Evolutionary conservation across 495 filamentous ascomycete species (phyloP).

Genomic region (Jackrogersella multiformis): DNA sequence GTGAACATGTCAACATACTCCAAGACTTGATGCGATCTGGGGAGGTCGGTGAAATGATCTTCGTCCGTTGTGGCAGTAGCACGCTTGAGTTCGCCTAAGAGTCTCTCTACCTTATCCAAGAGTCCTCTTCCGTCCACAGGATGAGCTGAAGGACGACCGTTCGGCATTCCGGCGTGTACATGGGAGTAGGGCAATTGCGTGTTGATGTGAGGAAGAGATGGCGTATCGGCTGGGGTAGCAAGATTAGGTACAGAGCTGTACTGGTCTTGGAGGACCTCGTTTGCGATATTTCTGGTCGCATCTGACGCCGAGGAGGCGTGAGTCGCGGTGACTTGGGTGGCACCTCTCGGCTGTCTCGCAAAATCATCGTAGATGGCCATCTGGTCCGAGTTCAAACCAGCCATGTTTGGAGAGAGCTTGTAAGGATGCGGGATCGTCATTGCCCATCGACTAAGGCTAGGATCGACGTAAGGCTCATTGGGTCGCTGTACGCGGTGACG

Average conservation of each 20-base stretch:
- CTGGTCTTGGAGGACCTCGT: conserved; percentile 84
- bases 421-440: conserved; percentile 90
- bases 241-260: conserved; percentile 80
- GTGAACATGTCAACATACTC: conserved; percentile 68
- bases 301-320: conserved; percentile 61
- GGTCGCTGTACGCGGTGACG: conserved; percentile 74
- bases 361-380: conserved; percentile 97
- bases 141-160: conserved; percentile 63
- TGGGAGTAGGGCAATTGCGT: conserved; percentile 71
- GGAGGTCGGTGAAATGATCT: conserved; percentile 74
- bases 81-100: conserved; percentile 75
- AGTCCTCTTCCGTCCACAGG: conserved; percentile 71
- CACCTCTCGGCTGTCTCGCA: conserved; percentile 76
- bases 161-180: conserved; percentile 56
- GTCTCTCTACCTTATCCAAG: conserved; percentile 70
- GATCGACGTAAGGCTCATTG: conserved; percentile 84
- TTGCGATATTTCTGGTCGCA: conserved; percentile 61
- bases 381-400: conserved; percentile 88
- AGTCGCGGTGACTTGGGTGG: conserved; percentile 46
- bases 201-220: conserved; percentile 74
- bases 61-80: conserved; percentile 71
- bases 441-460: conserved; percentile 82
- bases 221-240: conserved; percentile 81
- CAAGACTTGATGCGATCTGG: conserved; percentile 68
- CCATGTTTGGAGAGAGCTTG: conserved; percentile 69